Evolutionary conservation across 768 basidiomycete genomes (phyloP).

Genomic region (Leccinum uliginosum): DNA sequence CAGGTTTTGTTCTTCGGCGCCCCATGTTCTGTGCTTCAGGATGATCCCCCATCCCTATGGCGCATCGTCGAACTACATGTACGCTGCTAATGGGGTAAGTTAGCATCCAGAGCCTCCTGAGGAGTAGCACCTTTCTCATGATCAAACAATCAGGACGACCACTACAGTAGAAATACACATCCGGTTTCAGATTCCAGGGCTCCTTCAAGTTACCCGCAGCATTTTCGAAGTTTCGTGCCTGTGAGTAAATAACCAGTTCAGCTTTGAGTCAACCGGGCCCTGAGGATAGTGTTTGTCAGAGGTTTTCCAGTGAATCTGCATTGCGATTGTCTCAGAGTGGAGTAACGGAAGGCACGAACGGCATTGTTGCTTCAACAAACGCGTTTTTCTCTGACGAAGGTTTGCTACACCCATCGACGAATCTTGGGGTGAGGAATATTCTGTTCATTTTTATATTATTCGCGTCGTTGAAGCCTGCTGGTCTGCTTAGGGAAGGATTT

Average conservation of each 20-base stretch:
- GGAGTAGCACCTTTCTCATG: neutral
- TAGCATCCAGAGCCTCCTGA: neutral
- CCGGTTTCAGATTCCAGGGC: neutral
- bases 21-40: constrained; percentile 20
- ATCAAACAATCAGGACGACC: constrained; percentile 10
- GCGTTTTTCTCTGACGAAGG: constrained; percentile 3
- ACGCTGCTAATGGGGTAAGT: constrained; percentile 23
- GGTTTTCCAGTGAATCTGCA: constrained; percentile 24
- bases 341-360: constrained; percentile 6
- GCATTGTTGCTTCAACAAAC: neutral
- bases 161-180: neutral
- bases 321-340: constrained; percentile 9
- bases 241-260: constrained; percentile 9
- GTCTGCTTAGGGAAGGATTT: constrained; percentile 14
- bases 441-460: neutral
- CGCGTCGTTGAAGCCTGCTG: neutral
- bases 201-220: constrained; percentile 13
- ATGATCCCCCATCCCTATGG: constrained; percentile 30
- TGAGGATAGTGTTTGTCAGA: constrained; percentile 11
- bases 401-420: constrained; percentile 5
- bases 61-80: constrained; percentile 26
- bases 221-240: constrained; percentile 25
- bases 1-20: neutral
- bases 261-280: neutral
- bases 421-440: constrained; percentile 13